Conservation (phyloP, 2,329 filamentous ascomycete species). For the Clarireedia paspali region DNA sequence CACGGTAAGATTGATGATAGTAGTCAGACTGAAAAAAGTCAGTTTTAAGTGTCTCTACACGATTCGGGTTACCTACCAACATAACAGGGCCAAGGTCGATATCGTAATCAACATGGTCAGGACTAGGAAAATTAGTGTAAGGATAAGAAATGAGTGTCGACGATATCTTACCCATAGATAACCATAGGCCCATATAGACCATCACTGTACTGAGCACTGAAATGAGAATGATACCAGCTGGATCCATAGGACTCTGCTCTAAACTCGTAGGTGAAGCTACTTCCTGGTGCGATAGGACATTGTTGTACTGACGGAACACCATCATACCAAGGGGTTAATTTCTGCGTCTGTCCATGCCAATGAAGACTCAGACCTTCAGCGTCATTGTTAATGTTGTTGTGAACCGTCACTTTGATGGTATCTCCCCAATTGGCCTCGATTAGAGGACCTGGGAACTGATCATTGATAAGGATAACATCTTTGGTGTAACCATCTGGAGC, state of each 20-base stretch:
- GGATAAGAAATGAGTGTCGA: no score
- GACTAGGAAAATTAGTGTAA: slow-evolving; percentile 27
- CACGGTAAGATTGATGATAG: slow-evolving; percentile 35
- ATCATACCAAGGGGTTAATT: slow-evolving; percentile 27
- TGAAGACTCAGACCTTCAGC: slow-evolving; percentile 31
- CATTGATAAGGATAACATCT: slow-evolving; percentile 44
- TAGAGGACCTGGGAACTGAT: slow-evolving; percentile 26
- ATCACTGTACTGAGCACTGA: slow-evolving; percentile 39
- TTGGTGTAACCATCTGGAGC: slow-evolving; percentile 32
- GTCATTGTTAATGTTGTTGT: slow-evolving; percentile 51
- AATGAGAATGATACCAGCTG: slow-evolving; percentile 54
- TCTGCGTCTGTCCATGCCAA: slow-evolving; percentile 41
- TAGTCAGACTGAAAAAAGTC: slow-evolving; percentile 23
- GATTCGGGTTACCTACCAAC: slow-evolving; percentile 6
- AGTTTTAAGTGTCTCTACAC: not conserved
- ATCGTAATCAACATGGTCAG: slow-evolving; percentile 49
- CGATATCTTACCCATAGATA: slow-evolving; percentile 37
- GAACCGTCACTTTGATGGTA: slow-evolving; percentile 51
- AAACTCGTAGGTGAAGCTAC: slow-evolving; percentile 17
- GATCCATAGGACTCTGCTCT: slow-evolving; percentile 35
- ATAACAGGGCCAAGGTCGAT: slow-evolving; percentile 48
- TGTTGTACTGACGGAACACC: slow-evolving; percentile 43
- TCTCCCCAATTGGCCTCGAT: slow-evolving; percentile 30
- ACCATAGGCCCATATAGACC: slow-evolving; percentile 52
- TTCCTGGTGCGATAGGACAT: slow-evolving; percentile 51